A percentile compares a stretch with the other conserved stretches of the same genome.
phyloP scores from a whole-genome alignment of 129 eudicot species.

The Tagetes erecta region DNA sequence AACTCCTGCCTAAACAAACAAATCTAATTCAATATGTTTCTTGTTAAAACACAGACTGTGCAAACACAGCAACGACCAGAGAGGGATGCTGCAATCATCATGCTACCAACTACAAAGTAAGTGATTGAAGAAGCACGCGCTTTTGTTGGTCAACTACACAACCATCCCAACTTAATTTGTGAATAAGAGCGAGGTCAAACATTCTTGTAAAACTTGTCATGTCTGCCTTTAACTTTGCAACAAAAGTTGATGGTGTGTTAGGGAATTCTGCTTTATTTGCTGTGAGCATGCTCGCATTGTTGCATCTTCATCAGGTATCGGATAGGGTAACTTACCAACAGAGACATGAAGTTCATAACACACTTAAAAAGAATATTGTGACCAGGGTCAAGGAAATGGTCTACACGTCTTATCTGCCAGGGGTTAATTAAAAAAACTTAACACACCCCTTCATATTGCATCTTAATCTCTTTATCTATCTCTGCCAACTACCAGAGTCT shows the following conservation, averaged over 20 bases:
- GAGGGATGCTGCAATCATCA: conserved; percentile 87
- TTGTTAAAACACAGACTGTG: conserved; percentile 51
- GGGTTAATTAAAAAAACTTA: conserved; percentile 40
- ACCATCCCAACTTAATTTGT: conserved; percentile 44
- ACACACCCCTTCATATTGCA: background rate
- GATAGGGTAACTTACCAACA: conserved; percentile 39
- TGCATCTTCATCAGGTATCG: conserved; percentile 67
- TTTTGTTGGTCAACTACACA: conserved; percentile 70
- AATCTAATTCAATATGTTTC: conserved; percentile 8
- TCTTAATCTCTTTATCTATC: background rate
- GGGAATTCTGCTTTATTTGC: conserved; percentile 88
- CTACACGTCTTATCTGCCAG: conserved; percentile 79
- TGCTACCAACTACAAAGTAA: conserved; percentile 78
- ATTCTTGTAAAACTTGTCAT: conserved; percentile 46
- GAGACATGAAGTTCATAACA: conserved; percentile 34
- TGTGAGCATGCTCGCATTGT: conserved; percentile 72
- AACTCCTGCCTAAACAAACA: too few species aligned
- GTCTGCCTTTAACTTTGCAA: conserved; percentile 55
- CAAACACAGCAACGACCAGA: conserved; percentile 84
- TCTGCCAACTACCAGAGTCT: conserved; percentile 6
- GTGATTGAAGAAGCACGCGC: conserved; percentile 73
- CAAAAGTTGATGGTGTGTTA: conserved; percentile 53
- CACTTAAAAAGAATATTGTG: conserved; percentile 32
- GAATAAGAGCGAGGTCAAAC: conserved; percentile 46
- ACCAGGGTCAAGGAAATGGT: conserved; percentile 44